Percentiles rank a stretch among this genome's conserved stretches.
Evolutionary conservation across 2,329 filamentous ascomycete species (phyloP).

Genomic region (Arthroderma sp.): DNA sequence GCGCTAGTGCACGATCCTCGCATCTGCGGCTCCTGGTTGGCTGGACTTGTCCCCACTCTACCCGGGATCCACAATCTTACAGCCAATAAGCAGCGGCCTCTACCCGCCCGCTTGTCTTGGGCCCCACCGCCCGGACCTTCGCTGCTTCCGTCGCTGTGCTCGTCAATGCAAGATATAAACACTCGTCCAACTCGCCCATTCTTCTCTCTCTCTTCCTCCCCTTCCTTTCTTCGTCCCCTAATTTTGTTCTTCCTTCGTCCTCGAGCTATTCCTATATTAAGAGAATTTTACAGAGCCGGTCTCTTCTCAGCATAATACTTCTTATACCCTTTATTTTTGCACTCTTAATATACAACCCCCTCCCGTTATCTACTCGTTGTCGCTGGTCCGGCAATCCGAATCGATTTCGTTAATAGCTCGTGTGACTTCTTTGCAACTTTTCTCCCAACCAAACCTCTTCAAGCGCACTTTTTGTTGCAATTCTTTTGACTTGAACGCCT

Average conservation of each 20-base stretch:
- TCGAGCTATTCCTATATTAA: conserved; percentile 23
- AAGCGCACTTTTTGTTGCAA: neutral
- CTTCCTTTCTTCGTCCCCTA: neutral
- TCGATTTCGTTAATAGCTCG: conserved; percentile 14
- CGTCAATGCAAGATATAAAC: conserved; percentile 8
- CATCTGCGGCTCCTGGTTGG: neutral
- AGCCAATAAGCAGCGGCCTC: neutral
- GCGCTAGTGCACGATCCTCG: neutral
- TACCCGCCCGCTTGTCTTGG: neutral
- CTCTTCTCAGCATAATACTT: conserved; percentile 6
- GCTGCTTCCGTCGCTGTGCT: conserved; percentile 18
- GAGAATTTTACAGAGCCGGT: conserved; percentile 8
- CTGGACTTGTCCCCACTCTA: neutral
- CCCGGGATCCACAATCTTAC: neutral
- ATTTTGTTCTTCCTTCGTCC: conserved; percentile 16
- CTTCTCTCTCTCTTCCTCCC: conserved; percentile 1
- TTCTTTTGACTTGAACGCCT: conserved; percentile 1
- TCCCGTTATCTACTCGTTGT: conserved; percentile 10
- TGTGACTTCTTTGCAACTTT: conserved; percentile 8
- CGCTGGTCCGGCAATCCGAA: conserved; percentile 14
- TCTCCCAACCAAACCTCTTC: neutral
- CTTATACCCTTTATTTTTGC: neutral
- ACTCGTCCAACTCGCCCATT: conserved; percentile 1
- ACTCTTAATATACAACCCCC: conserved; percentile 12
- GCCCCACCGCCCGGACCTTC: conserved; percentile 6